These are phyloP conservation scores for Rhizopus sp. DNA, from an alignment of 371 early-diverging fungal genomes.

Conservation along the genomic window DNA sequence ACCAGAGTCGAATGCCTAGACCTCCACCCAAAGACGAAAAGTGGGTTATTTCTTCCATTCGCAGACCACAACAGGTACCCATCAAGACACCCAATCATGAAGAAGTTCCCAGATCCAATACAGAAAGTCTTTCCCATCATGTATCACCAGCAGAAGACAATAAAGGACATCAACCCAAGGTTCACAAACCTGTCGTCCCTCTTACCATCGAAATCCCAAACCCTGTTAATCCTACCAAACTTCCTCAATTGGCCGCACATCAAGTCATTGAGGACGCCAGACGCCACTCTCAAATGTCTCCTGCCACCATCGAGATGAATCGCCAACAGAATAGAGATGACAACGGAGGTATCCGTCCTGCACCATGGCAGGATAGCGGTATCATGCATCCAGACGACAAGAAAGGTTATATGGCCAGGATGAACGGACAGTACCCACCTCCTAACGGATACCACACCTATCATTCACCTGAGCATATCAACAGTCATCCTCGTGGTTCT, in stretches of 20 bases:
- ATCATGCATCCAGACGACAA: conserved; percentile 1
- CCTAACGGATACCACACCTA: conserved; percentile 8
- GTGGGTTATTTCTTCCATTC: conserved; percentile 54
- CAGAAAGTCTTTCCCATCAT: conserved; percentile 4
- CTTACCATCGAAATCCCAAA: conserved; percentile 49
- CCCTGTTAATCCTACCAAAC: conserved; percentile 16
- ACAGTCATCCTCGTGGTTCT: conserved; percentile 7
- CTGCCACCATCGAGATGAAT: conserved; percentile 1
- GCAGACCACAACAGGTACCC: conserved; percentile 49
- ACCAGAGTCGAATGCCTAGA: conserved; percentile 19
- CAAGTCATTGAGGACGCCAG: conserved; percentile 34
- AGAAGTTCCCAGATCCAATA: neutral
- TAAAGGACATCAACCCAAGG: conserved; percentile 18
- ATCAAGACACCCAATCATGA: conserved; percentile 33
- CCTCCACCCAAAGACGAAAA: conserved; percentile 48
- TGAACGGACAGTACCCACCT: conserved; percentile 1
- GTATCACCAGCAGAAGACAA: neutral
- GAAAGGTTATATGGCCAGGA: conserved; percentile 1
- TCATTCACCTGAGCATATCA: neutral
- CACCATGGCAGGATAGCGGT: conserved; percentile 23
- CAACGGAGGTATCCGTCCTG: conserved; percentile 24
- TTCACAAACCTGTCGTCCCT: conserved; percentile 31
- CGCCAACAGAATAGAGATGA: neutral
- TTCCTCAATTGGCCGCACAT: conserved; percentile 28
- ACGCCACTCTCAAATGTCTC: conserved; percentile 31